Conservation (phyloP, 768 basidiomycete genomes). For the Russula brevipes region DNA sequence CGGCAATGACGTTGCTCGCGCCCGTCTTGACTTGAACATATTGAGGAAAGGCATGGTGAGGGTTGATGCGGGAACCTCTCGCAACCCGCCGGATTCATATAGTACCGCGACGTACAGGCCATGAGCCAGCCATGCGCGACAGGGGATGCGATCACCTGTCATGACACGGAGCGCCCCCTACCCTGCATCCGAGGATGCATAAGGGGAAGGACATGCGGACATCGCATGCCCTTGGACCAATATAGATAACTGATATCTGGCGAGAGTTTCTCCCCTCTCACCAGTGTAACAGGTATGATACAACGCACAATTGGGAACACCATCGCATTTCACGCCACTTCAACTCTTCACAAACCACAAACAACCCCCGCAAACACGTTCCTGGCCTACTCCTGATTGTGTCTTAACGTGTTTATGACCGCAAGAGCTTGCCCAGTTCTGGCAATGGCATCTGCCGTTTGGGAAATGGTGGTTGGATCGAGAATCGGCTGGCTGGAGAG, state of each 20-base stretch:
- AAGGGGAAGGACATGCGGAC: slow-evolving; percentile 14
- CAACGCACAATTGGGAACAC: slow-evolving; percentile 16
- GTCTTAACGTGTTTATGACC: slow-evolving; percentile 16
- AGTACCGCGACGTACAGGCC: slow-evolving; percentile 11
- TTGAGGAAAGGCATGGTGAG: slow-evolving; percentile 24
- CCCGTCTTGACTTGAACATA: slow-evolving; percentile 21
- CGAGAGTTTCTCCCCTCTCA: slow-evolving; percentile 15
- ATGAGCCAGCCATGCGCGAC: slow-evolving; percentile 14
- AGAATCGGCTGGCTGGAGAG: slow-evolving; percentile 15
- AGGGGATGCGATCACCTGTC: slow-evolving; percentile 22
- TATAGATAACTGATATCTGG: slow-evolving; percentile 15
- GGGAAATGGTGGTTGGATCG: slow-evolving; percentile 19
- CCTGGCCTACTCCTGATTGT: slow-evolving; percentile 11
- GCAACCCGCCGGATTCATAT: slow-evolving; percentile 17
- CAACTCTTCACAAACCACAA: slow-evolving; percentile 11
- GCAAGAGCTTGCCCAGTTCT: slow-evolving; percentile 21
- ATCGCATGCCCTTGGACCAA: slow-evolving; percentile 20
- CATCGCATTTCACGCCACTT: slow-evolving; percentile 3
- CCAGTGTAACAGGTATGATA: slow-evolving; percentile 13
- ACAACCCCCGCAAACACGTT: slow-evolving; percentile 6
- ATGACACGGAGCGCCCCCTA: slow-evolving; percentile 19
- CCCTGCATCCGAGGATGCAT: slow-evolving; percentile 12
- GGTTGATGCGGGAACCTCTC: slow-evolving; percentile 12
- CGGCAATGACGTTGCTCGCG: slow-evolving; percentile 1
- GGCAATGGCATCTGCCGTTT: slow-evolving; percentile 25